Conservation (phyloP, 352 stramenopile species). For the Globisporangium mamillatum region DNA sequence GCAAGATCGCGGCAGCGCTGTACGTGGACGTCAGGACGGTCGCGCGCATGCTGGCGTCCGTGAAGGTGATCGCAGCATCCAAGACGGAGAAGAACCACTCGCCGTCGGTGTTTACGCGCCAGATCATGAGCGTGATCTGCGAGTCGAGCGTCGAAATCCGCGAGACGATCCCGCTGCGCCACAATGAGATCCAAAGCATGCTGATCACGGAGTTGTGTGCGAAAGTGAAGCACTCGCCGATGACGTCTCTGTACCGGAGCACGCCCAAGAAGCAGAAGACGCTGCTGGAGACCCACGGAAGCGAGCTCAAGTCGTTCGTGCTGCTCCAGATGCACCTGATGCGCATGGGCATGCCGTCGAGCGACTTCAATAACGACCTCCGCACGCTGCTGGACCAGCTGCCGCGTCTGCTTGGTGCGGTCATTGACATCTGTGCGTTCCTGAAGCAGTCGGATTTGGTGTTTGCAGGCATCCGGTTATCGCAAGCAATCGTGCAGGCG, state of each 20-base stretch:
- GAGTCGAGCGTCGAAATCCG: slow-evolving; percentile 90
- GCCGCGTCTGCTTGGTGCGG: slow-evolving; percentile 92
- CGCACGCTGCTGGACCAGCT: slow-evolving; percentile 95
- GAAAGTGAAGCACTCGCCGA: slow-evolving; percentile 56
- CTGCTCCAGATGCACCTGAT: slow-evolving; percentile 96
- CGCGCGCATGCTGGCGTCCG: slow-evolving; percentile 51
- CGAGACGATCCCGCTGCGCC: slow-evolving; percentile 93
- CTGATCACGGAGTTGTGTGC: slow-evolving; percentile 50
- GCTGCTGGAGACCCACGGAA: slow-evolving; percentile 74
- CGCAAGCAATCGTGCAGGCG: slow-evolving; percentile 52
- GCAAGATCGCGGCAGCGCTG: slow-evolving; percentile 93
- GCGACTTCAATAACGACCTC: slow-evolving; percentile 98
- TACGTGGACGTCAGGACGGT: slow-evolving; percentile 94
- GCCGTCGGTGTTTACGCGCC: slow-evolving; percentile 20
- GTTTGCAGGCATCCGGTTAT: slow-evolving; percentile 51
- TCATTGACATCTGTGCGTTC: slow-evolving; percentile 85
- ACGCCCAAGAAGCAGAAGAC: slow-evolving; percentile 49
- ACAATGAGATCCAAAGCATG: slow-evolving; percentile 95
- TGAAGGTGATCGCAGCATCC: slow-evolving; percentile 23
- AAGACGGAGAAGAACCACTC: slow-evolving; percentile 20
- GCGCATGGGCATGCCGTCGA: slow-evolving; percentile 92
- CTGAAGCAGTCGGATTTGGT: slow-evolving; percentile 52
- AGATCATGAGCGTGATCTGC: slow-evolving; percentile 55
- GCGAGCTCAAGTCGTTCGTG: slow-evolving; percentile 80
- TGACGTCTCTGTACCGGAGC: slow-evolving; percentile 49